These are phyloP conservation scores for Chlorella ohadii DNA, from an alignment of 139 green algal genomes.

Conservation along the genomic window DNA sequence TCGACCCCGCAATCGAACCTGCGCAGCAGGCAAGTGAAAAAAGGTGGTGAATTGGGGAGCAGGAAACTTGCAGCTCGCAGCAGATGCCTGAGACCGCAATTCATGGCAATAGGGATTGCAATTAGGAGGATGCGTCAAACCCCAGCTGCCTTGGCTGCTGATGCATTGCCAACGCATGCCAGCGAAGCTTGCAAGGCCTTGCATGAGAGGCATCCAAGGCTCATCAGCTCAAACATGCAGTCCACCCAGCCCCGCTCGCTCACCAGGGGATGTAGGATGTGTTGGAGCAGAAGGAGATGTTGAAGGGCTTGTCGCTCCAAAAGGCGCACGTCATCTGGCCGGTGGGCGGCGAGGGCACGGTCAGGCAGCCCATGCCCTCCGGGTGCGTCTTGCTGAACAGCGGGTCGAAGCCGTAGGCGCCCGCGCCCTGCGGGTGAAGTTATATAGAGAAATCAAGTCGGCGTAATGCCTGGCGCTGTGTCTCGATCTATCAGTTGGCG, in stretches of 20 bases:
- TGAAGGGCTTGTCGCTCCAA: neutral
- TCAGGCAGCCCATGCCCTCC: neutral
- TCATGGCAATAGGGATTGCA: no score
- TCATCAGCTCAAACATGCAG: no score
- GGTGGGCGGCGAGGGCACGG: neutral
- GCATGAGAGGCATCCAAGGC: neutral
- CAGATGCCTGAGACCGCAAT: no score
- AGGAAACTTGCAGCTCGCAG: neutral
- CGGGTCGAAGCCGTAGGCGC: conserved; percentile 19
- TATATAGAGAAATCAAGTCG: no score
- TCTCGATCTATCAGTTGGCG: no score
- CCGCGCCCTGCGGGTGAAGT: neutral
- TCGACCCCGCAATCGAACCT: conserved; percentile 22
- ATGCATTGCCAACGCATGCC: no score
- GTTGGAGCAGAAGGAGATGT: conserved; percentile 12
- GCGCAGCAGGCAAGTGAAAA: neutral
- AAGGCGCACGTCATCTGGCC: conserved; percentile 20
- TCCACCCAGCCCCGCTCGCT: neutral
- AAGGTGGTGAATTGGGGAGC: neutral
- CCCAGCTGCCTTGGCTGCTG: no score
- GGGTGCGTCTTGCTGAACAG: neutral
- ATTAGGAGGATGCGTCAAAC: no score
- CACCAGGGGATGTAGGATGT: neutral
- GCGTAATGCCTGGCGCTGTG: no score
- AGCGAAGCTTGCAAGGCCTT: no score